A percentile compares a stretch with the other conserved stretches of the same genome.
These are phyloP conservation scores for Tetrapisispora fleetii DNA, from an alignment of 805 yeast species.

Conservation along the genomic window DNA sequence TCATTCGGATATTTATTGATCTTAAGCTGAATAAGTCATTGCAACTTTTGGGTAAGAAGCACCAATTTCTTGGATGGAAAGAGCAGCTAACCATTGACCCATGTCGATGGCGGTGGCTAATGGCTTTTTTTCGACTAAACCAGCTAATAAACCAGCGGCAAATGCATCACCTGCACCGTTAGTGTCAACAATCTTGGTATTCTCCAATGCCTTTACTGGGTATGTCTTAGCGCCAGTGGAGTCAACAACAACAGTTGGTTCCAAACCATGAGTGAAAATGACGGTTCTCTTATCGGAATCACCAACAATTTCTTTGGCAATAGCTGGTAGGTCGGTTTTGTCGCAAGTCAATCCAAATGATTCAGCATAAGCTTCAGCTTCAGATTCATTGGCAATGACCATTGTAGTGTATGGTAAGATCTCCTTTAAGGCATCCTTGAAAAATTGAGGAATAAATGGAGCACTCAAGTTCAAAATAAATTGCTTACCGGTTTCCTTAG, in stretches of 20 bases:
- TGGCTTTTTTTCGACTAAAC: slow-evolving; percentile 63
- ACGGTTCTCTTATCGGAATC: slow-evolving; percentile 77
- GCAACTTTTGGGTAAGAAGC: slow-evolving; percentile 66
- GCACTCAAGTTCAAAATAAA: slow-evolving; percentile 86
- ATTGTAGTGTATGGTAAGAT: slow-evolving; percentile 80
- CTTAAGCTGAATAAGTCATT: slow-evolving; percentile 32
- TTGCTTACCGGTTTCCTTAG: slow-evolving; percentile 69
- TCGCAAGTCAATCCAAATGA: slow-evolving; percentile 51
- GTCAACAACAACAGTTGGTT: slow-evolving; percentile 73
- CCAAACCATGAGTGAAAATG: slow-evolving; percentile 90
- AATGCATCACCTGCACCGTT: slow-evolving; percentile 99
- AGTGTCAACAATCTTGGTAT: slow-evolving; percentile 71
- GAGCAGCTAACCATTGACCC: slow-evolving; percentile 95
- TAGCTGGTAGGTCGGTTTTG: slow-evolving; percentile 51
- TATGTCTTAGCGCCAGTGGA: slow-evolving; percentile 43
- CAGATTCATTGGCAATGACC: slow-evolving; percentile 92
- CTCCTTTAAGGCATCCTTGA: slow-evolving; percentile 79
- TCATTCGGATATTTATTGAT: background rate
- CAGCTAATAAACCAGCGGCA: slow-evolving; percentile 93
- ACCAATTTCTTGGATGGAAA: slow-evolving; percentile 87
- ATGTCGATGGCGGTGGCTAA: slow-evolving; percentile 55
- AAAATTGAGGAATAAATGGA: slow-evolving; percentile 92
- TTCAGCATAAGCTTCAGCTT: slow-evolving; percentile 90
- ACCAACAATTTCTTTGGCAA: slow-evolving; percentile 61
- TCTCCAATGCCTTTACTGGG: slow-evolving; percentile 64